Conservation (phyloP, 192 early-diverging fungal species). For the Fimicolochytrium jonesii region DNA sequence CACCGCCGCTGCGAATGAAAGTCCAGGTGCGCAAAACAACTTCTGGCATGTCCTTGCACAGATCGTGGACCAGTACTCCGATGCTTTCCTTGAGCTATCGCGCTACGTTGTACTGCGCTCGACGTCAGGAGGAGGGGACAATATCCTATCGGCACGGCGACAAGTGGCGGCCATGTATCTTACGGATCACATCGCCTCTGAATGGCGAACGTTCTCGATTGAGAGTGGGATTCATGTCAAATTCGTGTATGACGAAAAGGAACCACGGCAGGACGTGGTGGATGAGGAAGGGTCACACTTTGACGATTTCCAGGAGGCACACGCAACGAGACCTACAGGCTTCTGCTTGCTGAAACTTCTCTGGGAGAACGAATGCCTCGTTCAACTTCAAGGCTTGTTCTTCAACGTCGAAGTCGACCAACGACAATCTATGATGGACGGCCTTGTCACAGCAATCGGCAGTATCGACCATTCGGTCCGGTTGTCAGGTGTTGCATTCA, state of each 20-base stretch:
- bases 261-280: neutral
- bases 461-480: conserved; percentile 25
- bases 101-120: conserved; percentile 38
- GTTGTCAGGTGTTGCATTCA: conserved; percentile 19
- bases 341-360: conserved; percentile 36
- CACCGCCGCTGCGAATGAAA: neutral
- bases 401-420: conserved; percentile 30
- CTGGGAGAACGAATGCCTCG: conserved; percentile 42
- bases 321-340: conserved; percentile 32
- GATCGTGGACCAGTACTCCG: conserved; percentile 26
- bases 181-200: conserved; percentile 25
- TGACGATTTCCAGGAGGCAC: neutral
- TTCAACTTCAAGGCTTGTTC: conserved; percentile 35
- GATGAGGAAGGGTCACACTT: neutral
- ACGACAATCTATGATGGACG: conserved; percentile 17
- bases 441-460: conserved; percentile 15
- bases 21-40: neutral
- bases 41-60: conserved; percentile 45
- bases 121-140: conserved; percentile 19
- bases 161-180: conserved; percentile 41
- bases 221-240: conserved; percentile 29
- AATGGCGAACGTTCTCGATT: conserved; percentile 37
- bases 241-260: conserved; percentile 11
- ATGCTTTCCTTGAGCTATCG: conserved; percentile 33
- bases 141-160: neutral